Conservation (phyloP, 257 asterid genomes). For the Cruciata laevipes region DNA sequence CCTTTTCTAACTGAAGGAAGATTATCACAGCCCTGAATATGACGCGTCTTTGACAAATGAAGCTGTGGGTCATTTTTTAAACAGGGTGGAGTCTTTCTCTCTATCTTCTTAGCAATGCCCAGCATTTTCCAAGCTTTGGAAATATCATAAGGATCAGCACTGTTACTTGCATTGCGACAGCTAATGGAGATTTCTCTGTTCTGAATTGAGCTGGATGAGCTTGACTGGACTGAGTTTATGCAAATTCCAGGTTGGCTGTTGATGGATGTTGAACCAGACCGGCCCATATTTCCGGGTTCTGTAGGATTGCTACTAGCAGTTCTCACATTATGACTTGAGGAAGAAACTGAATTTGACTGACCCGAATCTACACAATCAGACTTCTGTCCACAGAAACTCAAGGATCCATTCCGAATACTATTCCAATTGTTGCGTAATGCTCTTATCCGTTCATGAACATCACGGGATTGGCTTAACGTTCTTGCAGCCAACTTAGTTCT, state of each 20-base stretch:
- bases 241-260: conserved; percentile 13
- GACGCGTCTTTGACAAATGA: conserved; percentile 16
- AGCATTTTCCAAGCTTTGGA: conserved; percentile 68
- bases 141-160: conserved; percentile 27
- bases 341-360: conserved; percentile 6
- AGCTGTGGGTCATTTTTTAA: conserved; percentile 23
- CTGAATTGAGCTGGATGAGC: conserved; percentile 24
- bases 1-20: conserved; percentile 16
- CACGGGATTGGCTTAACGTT: conserved; percentile 45
- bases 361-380: conserved; percentile 12
- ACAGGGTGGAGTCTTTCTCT: conserved; percentile 12
- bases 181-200: conserved; percentile 22
- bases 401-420: conserved; percentile 41
- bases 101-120: conserved; percentile 47
- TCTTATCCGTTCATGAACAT: conserved; percentile 46
- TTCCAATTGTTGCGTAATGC: conserved; percentile 57
- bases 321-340: not conserved
- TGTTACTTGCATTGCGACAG: conserved; percentile 20
- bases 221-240: conserved; percentile 15
- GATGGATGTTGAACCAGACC: conserved; percentile 5
- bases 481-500: conserved; percentile 33
- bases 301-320: not conserved
- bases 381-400: conserved; percentile 26
- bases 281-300: conserved; percentile 15
- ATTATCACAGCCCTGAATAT: conserved; percentile 11